Percentiles rank a stretch among this genome's conserved stretches.
These are phyloP conservation scores for Ustilago lituana DNA, from an alignment of 1,284 basidiomycete species.

Conservation along the genomic window DNA sequence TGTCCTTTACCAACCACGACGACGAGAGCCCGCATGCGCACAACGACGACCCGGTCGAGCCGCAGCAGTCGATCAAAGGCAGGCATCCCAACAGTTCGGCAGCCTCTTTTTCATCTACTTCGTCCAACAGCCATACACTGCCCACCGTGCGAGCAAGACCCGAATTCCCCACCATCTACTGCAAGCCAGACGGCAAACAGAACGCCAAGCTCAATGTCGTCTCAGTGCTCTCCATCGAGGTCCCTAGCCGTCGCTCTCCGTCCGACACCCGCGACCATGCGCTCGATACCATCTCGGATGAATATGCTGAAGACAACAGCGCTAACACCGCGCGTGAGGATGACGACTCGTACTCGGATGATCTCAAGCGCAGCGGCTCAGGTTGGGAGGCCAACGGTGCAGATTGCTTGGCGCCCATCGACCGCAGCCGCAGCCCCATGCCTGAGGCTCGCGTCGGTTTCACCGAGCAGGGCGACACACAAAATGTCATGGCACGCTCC, in stretches of 20 bases:
- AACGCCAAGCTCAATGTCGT: conserved; percentile 78
- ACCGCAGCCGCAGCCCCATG: conserved; percentile 22
- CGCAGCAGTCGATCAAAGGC: neutral
- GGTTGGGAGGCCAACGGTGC: conserved; percentile 15
- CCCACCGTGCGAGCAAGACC: conserved; percentile 88
- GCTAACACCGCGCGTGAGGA: conserved; percentile 18
- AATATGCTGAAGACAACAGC: conserved; percentile 25
- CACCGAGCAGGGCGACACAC: conserved; percentile 37
- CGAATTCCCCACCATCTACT: conserved; percentile 82
- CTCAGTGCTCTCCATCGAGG: conserved; percentile 87
- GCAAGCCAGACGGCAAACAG: conserved; percentile 69
- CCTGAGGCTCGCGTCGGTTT: conserved; percentile 25
- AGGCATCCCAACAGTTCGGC: conserved; percentile 26
- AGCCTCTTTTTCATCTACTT: conserved; percentile 34
- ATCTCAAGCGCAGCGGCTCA: conserved; percentile 50
- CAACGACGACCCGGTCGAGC: conserved; percentile 39
- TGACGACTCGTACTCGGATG: conserved; percentile 49
- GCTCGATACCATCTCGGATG: conserved; percentile 48
- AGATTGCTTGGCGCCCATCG: neutral
- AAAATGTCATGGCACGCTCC: conserved; percentile 26
- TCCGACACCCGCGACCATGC: conserved; percentile 39
- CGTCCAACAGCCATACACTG: conserved; percentile 25
- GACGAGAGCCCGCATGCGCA: conserved; percentile 27
- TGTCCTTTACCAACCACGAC: conserved; percentile 16
- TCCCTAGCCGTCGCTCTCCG: conserved; percentile 80